Percentiles rank a stretch among this genome's conserved stretches.
Evolutionary conservation across 2,329 filamentous ascomycete genomes (phyloP).

Genomic region (Fusarium ambrosium): DNA sequence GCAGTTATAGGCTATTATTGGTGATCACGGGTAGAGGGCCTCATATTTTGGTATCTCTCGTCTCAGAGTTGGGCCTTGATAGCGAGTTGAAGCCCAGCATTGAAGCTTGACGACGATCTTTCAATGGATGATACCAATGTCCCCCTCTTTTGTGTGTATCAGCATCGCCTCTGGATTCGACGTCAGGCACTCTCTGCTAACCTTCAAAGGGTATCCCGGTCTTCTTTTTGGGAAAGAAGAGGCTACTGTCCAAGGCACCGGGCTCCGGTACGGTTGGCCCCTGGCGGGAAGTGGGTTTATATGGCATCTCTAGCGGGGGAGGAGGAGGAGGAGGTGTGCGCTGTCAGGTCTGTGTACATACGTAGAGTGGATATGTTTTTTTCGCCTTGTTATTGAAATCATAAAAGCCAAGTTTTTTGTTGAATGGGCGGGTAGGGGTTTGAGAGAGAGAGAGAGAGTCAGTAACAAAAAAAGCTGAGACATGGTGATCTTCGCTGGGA

Average conservation of each 20-base stretch:
- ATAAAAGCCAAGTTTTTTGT: background rate
- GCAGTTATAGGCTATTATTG: conserved; percentile 9
- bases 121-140: background rate
- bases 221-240: background rate
- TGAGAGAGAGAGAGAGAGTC: background rate
- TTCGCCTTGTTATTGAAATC: conserved; percentile 10
- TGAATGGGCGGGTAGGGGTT: background rate
- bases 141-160: background rate
- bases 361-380: conserved; percentile 5
- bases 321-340: conserved; percentile 21
- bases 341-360: conserved; percentile 21
- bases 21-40: background rate
- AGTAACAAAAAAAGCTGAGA: background rate
- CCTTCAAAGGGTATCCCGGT: conserved; percentile 26
- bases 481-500: background rate
- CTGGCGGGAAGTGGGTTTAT: conserved; percentile 29
- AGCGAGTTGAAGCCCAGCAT: background rate
- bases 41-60: background rate
- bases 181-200: background rate
- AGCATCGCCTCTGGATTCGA: background rate
- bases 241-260: conserved; percentile 8
- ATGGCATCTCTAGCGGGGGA: conserved; percentile 3
- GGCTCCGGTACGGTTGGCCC: conserved; percentile 22
- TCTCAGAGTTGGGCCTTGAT: background rate
- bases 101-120: background rate